Base-by-base conservation (phyloP, 306 rosid species). In the Cyamopsis tetragonoloba region DNA sequence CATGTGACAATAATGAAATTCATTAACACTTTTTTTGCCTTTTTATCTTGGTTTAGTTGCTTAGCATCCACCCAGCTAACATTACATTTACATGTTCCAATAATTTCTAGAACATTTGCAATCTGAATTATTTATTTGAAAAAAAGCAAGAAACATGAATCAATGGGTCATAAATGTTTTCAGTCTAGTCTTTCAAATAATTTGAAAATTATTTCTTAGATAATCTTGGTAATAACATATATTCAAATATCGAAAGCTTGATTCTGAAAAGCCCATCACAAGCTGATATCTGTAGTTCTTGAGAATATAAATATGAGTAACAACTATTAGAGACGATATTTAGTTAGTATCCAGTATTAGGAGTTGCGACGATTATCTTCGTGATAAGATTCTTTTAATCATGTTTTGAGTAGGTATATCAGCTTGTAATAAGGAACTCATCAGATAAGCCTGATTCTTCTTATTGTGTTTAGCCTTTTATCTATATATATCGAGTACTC, bases 171-270 rank as follows among this genome's bases (percentile, higher is more conserved):
- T 51, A 9, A n/a, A n/a, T n/a, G 3, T 44, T 42, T 44, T 48
- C 54, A n/a, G 53, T 13, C 55, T 20, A 62, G 13, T 19, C 73
- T 18, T 42, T 70, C 18, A 70, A 20, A 62, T n/a, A 24, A 51
- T 54, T 17, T 7, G 18, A 42, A n/a, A 15, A 22, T 50, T 46
- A 37, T 38, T 47, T 27, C 42, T 12, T 35, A 35, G 62, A 32
- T 44, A 42, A 15, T 17, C 12, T 56, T 56, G 53, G 34, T 37
- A 57, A 59, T 37, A 57, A 59, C 46, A 65, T 66, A 28, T 19
- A 13, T 15, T 15, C 18, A 23, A 62, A 53, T 24, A 32, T 42
- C 41, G 15, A 46, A 66, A 47, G 6, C 38, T 44, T 41, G 53
- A 24, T 24, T 43, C 39, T 42, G 31, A 9, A 55, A 31, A 20